These are phyloP conservation scores for Suillus spraguei DNA, from an alignment of 768 basidiomycete species.

Conservation along the genomic window DNA sequence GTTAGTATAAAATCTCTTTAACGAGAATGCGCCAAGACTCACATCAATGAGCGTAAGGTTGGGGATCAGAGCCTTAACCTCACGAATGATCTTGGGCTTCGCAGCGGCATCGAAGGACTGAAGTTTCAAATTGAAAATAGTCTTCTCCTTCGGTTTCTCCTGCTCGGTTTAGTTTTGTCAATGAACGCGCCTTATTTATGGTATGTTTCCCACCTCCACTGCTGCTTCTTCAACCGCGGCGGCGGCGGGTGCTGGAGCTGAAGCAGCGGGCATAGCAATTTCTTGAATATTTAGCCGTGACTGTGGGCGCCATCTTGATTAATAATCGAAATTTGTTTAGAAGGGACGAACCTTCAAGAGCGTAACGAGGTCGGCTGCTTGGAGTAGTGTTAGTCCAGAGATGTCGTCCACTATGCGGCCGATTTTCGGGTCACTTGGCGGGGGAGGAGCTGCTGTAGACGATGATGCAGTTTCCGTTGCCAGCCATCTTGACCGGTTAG, in stretches of 20 bases:
- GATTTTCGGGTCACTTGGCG: slow-evolving; percentile 66
- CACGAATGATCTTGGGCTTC: slow-evolving; percentile 97
- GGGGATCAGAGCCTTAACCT: slow-evolving; percentile 94
- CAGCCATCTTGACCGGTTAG: slow-evolving; percentile 53
- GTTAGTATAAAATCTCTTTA: slow-evolving; percentile 4
- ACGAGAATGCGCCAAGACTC: slow-evolving; percentile 34
- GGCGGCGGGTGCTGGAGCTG: slow-evolving; percentile 59
- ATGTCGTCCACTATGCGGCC: slow-evolving; percentile 91
- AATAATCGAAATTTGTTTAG: background rate
- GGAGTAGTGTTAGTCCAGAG: slow-evolving; percentile 82
- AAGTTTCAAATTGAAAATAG: slow-evolving; percentile 92
- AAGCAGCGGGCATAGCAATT: slow-evolving; percentile 86
- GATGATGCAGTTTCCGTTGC: slow-evolving; percentile 51
- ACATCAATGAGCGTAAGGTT: slow-evolving; percentile 98
- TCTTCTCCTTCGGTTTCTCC: slow-evolving; percentile 99
- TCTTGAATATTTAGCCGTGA: slow-evolving; percentile 95
- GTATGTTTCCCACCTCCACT: slow-evolving; percentile 51
- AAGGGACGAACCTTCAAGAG: slow-evolving; percentile 73
- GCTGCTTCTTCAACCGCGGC: slow-evolving; percentile 65
- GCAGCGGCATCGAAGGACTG: slow-evolving; percentile 90
- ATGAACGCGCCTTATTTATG: background rate
- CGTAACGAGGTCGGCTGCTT: slow-evolving; percentile 93
- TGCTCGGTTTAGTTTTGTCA: slow-evolving; percentile 29
- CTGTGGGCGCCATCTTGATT: slow-evolving; percentile 40
- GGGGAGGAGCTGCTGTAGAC: slow-evolving; percentile 44